Conservation (phyloP, 441 rosid species). For the Geranium incanum region DNA sequence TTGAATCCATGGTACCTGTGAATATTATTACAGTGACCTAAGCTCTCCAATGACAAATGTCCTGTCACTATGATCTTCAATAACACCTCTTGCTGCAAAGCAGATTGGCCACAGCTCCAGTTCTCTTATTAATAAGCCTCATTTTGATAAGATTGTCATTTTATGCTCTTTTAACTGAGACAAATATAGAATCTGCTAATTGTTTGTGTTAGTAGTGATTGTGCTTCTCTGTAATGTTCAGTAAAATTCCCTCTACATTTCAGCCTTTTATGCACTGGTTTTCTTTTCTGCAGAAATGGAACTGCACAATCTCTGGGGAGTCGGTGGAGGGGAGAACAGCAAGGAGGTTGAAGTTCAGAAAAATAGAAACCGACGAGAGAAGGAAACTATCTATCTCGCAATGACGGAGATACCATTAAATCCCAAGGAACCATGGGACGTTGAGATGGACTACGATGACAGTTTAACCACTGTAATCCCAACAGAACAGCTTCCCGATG, state of each 20-base stretch:
- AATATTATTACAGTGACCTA: not conserved
- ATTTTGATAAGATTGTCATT: not conserved
- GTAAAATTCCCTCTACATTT: constrained; percentile 18
- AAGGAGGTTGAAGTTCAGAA: constrained; percentile 81
- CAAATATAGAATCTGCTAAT: not conserved
- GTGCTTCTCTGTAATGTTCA: constrained; percentile 12
- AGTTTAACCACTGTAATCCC: constrained; percentile 79
- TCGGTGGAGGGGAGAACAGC: constrained; percentile 80
- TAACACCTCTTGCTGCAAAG: not conserved
- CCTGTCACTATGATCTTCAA: not conserved
- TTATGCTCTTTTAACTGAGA: not conserved
- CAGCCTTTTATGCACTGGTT: constrained; percentile 23
- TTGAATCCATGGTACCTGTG: not conserved
- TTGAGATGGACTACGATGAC: constrained; percentile 91
- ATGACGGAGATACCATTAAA: constrained; percentile 59
- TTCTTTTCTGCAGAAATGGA: constrained; percentile 57
- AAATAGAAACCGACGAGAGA: constrained; percentile 81
- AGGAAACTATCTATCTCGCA: constrained; percentile 52
- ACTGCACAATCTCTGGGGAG: constrained; percentile 55
- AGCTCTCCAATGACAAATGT: not conserved
- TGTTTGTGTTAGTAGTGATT: constrained; percentile 1
- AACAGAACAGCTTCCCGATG: constrained; percentile 70
- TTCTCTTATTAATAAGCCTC: not conserved
- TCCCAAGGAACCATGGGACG: constrained; percentile 97
- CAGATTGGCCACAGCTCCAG: not conserved